phyloP scores from a whole-genome alignment of 2,329 filamentous ascomycete genomes.

The Fusarium coffeatum region DNA sequence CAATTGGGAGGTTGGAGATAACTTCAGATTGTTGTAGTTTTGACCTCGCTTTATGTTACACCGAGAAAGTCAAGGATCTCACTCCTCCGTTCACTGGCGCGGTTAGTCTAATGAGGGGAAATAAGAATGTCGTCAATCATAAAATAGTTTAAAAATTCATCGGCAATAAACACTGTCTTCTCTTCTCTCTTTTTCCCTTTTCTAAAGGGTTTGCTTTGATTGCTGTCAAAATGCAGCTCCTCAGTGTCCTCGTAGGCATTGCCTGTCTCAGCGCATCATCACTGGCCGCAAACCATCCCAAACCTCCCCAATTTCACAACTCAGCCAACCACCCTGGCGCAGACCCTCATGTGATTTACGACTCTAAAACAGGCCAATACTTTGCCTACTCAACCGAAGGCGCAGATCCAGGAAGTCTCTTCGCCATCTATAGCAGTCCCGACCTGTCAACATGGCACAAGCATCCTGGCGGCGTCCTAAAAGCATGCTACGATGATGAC shows the following conservation, averaged over 20 bases:
- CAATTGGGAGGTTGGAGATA: not conserved
- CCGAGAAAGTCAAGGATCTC: conserved; percentile 23
- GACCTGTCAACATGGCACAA: conserved; percentile 53
- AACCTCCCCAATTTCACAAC: conserved; percentile 50
- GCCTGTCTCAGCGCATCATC: conserved; percentile 5
- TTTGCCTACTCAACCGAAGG: conserved; percentile 54
- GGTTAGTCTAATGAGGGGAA: conserved; percentile 26
- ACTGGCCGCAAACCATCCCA: not conserved
- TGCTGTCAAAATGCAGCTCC: conserved; percentile 7
- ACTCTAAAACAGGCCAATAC: conserved; percentile 47
- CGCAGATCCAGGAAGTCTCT: conserved; percentile 48
- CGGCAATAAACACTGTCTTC: not conserved
- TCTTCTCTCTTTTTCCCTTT: not conserved
- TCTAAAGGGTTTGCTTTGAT: not conserved
- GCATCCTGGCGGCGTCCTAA: conserved; percentile 49
- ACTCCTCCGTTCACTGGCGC: conserved; percentile 8
- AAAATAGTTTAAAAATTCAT: not conserved
- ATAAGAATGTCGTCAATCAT: conserved; percentile 16
- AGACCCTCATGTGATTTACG: conserved; percentile 50
- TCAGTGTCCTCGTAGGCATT: not conserved
- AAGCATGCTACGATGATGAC: conserved; percentile 48
- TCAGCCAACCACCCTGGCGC: conserved; percentile 49
- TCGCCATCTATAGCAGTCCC: conserved; percentile 52
- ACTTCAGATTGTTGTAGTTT: not conserved
- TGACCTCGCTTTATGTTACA: conserved; percentile 5